These are phyloP conservation scores for Penicillium pancosmium DNA, from an alignment of 495 filamentous ascomycete species.

Conservation along the genomic window DNA sequence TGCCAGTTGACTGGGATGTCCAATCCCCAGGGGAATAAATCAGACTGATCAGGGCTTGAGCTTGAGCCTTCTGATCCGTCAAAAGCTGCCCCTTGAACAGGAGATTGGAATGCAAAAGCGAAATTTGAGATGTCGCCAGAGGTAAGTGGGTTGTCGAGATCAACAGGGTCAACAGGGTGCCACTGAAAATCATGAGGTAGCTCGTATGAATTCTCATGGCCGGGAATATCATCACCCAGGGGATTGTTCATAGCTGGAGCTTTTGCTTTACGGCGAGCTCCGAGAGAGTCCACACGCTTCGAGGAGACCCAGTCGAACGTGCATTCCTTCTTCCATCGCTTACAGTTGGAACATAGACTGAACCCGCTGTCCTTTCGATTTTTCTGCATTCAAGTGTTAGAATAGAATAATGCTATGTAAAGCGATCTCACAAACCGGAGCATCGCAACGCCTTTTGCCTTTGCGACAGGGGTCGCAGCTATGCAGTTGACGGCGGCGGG, in stretches of 20 bases:
- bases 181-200: not conserved
- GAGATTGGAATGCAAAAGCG: not conserved
- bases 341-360: slow-evolving; percentile 32
- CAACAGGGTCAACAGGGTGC: not conserved
- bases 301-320: slow-evolving; percentile 34
- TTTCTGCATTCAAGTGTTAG: not conserved
- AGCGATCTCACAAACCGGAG: slow-evolving; percentile 18
- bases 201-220: not conserved
- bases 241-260: not conserved
- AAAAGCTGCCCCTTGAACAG: not conserved
- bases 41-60: not conserved
- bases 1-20: slow-evolving; percentile 2
- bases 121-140: not conserved
- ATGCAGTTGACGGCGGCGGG: slow-evolving; percentile 35
- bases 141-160: not conserved
- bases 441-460: slow-evolving; percentile 47
- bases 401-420: not conserved
- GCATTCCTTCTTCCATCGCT: slow-evolving; percentile 32
- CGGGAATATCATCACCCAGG: not conserved
- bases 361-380: slow-evolving; percentile 11
- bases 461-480: slow-evolving; percentile 51
- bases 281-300: not conserved
- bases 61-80: not conserved
- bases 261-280: slow-evolving; percentile 5
- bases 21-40: not conserved